phyloP scores from a whole-genome alignment of 257 asterid species.

The Eucommia ulmoides region DNA sequence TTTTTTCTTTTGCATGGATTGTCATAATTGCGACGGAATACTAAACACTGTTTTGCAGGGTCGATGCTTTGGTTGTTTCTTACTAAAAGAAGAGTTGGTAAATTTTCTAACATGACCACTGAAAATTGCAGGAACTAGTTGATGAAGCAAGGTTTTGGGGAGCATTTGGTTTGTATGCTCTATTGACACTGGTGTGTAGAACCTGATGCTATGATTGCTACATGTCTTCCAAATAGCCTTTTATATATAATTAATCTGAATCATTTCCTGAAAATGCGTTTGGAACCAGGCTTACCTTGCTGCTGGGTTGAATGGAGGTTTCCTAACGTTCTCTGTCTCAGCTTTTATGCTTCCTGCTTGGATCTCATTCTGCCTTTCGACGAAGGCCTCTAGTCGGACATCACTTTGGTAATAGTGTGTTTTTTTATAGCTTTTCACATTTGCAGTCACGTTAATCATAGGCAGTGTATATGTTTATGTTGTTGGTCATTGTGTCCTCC shows the following conservation, averaged over 20 bases:
- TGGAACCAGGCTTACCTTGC: slow-evolving; percentile 65
- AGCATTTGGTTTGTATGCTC: slow-evolving; percentile 86
- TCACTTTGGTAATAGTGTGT: slow-evolving; percentile 57
- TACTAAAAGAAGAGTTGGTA: too few species aligned
- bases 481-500: not conserved
- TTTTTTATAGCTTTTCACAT: slow-evolving; percentile 6
- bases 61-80: too few species aligned
- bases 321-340: slow-evolving; percentile 52
- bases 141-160: slow-evolving; percentile 97
- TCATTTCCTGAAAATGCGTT: not conserved
- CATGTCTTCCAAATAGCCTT: too few species aligned
- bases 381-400: slow-evolving; percentile 41
- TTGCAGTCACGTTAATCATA: not conserved
- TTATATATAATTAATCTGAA: too few species aligned
- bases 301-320: slow-evolving; percentile 86
- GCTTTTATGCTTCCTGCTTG: slow-evolving; percentile 80
- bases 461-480: too few species aligned
- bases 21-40: too few species aligned
- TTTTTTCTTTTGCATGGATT: too few species aligned
- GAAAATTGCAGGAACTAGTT: slow-evolving; percentile 62
- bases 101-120: too few species aligned
- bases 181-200: slow-evolving; percentile 64
- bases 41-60: too few species aligned
- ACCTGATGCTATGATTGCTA: not conserved
- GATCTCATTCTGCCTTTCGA: slow-evolving; percentile 49